These are phyloP conservation scores for Aspergillus nidulans DNA, from an alignment of 495 filamentous ascomycete species.

Conservation along the genomic window DNA sequence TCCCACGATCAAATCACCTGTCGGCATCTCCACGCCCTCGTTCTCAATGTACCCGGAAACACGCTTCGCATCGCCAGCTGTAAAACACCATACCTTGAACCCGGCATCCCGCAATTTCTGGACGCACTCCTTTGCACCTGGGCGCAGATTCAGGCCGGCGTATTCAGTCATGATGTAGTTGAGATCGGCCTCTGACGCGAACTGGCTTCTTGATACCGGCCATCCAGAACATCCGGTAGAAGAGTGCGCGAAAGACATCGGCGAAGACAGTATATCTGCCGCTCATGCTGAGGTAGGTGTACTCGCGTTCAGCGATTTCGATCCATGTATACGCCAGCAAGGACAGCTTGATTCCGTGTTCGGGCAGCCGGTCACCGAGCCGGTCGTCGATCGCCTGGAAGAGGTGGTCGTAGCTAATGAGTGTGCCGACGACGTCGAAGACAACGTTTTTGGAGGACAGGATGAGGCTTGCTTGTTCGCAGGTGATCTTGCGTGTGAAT, in stretches of 20 bases:
- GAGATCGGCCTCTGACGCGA: slow-evolving; percentile 30
- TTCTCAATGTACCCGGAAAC: slow-evolving; percentile 35
- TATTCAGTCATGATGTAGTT: slow-evolving; percentile 25
- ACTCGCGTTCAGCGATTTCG: slow-evolving; percentile 39
- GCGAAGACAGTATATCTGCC: slow-evolving; percentile 26
- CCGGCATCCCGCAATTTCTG: slow-evolving; percentile 32
- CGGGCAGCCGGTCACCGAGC: slow-evolving; percentile 31
- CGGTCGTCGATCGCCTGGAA: slow-evolving; percentile 26
- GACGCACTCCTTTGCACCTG: slow-evolving; percentile 30
- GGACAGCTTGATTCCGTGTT: slow-evolving; percentile 30
- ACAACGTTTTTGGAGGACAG: slow-evolving; percentile 32
- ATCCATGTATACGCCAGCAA: slow-evolving; percentile 38
- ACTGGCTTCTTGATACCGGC: slow-evolving; percentile 27
- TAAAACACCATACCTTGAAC: slow-evolving; percentile 42
- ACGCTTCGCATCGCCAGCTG: slow-evolving; percentile 31
- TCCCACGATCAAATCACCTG: slow-evolving; percentile 31
- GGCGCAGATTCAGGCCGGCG: slow-evolving; percentile 23
- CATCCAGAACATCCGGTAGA: slow-evolving; percentile 34
- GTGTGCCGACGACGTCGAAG: slow-evolving; percentile 41
- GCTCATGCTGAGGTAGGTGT: slow-evolving; percentile 36
- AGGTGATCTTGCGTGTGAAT: background rate
- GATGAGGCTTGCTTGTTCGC: background rate
- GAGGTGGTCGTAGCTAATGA: slow-evolving; percentile 29
- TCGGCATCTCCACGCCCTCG: slow-evolving; percentile 31
- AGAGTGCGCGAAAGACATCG: slow-evolving; percentile 30